Evolutionary conservation across 495 filamentous ascomycete genomes (phyloP).

Genomic region (Penicillium verhagenii): DNA sequence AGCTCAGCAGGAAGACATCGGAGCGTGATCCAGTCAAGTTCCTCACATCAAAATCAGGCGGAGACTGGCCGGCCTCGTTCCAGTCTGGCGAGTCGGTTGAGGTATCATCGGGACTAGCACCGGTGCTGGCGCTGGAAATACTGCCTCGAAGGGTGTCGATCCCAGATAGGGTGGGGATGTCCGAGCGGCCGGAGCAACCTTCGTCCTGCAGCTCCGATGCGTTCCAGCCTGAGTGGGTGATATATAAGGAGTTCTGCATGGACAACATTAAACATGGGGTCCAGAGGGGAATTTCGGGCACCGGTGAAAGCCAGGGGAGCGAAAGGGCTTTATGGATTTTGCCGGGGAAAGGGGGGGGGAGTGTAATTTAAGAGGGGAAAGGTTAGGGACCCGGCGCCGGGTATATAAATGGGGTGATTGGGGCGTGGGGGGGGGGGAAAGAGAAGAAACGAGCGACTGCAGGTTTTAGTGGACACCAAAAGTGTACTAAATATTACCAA

Average conservation of each 20-base stretch:
- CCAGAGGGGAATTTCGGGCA: background rate
- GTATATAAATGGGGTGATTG: conserved; percentile 10
- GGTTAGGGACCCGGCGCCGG: background rate
- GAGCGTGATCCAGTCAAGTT: background rate
- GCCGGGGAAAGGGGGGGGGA: background rate
- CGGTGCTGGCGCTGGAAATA: conserved; percentile 34
- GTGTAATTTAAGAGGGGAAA: background rate
- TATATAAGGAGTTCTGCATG: conserved; percentile 39
- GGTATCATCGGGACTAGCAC: conserved; percentile 37
- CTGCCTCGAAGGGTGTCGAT: conserved; percentile 35
- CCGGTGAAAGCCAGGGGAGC: background rate
- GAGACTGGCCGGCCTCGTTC: conserved; percentile 30
- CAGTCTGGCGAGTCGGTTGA: conserved; percentile 40
- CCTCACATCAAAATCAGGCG: conserved; percentile 24
- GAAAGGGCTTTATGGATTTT: background rate
- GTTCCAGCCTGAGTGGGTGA: conserved; percentile 18
- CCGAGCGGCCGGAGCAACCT: conserved; percentile 17
- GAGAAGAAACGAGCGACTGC: background rate
- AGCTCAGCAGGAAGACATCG: conserved; percentile 11
- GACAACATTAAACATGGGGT: conserved; percentile 40
- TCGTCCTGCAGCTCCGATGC: conserved; percentile 17
- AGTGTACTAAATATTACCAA: too few species aligned
- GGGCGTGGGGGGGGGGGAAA: background rate
- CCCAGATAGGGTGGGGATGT: conserved; percentile 21
- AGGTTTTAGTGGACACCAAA: background rate